These are phyloP conservation scores for Botrytis byssoidea DNA, from an alignment of 2,329 filamentous ascomycete genomes.

Conservation along the genomic window DNA sequence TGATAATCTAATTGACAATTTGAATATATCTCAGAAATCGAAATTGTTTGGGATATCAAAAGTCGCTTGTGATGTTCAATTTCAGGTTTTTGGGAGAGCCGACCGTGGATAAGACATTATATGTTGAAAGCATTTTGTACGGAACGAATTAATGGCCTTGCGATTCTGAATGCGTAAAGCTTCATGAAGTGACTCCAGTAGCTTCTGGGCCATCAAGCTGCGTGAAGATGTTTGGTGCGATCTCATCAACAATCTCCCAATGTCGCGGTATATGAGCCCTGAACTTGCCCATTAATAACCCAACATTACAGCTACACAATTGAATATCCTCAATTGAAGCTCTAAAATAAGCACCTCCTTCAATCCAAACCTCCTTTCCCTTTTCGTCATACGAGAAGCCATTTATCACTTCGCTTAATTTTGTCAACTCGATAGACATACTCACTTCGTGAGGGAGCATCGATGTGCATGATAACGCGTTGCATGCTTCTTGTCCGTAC, in stretches of 20 bases:
- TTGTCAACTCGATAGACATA: slow-evolving; percentile 31
- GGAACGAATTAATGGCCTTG: not conserved
- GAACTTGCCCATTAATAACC: slow-evolving; percentile 26
- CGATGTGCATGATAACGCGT: not conserved
- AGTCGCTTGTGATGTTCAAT: not conserved
- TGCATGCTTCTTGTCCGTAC: slow-evolving; percentile 37
- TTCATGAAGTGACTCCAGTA: not conserved
- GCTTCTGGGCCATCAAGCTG: not conserved
- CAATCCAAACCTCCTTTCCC: slow-evolving; percentile 31
- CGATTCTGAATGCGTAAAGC: not conserved
- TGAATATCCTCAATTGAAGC: slow-evolving; percentile 37
- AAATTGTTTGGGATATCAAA: not conserved
- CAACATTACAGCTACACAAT: slow-evolving; percentile 38
- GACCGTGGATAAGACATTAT: not conserved
- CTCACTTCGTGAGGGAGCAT: not conserved
- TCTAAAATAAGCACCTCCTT: slow-evolving; percentile 20
- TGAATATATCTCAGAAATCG: not conserved
- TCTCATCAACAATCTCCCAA: slow-evolving; percentile 26
- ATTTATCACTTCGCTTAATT: slow-evolving; percentile 28
- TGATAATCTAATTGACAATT: not conserved
- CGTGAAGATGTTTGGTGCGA: slow-evolving; percentile 28
- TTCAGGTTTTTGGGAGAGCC: not conserved
- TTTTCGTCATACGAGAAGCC: slow-evolving; percentile 14
- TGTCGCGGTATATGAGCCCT: slow-evolving; percentile 23
- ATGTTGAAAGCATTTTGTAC: not conserved